phyloP scores from a whole-genome alignment of 2,329 filamentous ascomycete species.

The Stagonosporopsis rhizophila region DNA sequence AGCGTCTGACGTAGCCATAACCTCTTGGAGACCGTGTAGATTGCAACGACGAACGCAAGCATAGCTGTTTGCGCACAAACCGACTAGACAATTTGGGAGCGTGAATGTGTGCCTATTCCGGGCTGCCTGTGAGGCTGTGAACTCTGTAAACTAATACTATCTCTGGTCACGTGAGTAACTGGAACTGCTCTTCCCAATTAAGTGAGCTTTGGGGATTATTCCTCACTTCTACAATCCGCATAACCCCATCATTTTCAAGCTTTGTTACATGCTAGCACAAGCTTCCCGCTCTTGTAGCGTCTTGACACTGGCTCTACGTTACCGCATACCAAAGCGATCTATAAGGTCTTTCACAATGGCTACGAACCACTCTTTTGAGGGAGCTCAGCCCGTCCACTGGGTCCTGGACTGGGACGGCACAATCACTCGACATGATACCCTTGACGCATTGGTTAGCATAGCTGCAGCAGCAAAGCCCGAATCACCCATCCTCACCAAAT shows the following conservation, averaged over 20 bases:
- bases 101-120: background rate
- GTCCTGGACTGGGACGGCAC: conserved; percentile 59
- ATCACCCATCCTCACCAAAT: conserved; percentile 33
- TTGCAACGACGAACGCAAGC: background rate
- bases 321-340: background rate
- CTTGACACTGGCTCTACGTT: no score
- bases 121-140: background rate
- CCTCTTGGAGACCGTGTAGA: background rate
- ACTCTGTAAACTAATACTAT: background rate
- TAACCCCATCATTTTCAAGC: no score
- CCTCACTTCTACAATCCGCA: background rate
- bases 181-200: background rate
- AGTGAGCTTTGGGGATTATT: background rate
- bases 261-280: background rate
- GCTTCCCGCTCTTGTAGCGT: background rate
- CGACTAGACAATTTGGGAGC: background rate
- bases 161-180: conserved; percentile 9
- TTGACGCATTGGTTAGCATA: conserved; percentile 52
- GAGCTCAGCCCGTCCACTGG: conserved; percentile 39
- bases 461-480: conserved; percentile 38
- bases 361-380: conserved; percentile 2
- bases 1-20: background rate
- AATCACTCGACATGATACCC: conserved; percentile 54
- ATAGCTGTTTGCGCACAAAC: background rate
- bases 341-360: conserved; percentile 21